phyloP scores from a whole-genome alignment of 768 basidiomycete genomes.

The Trametes cingulata region DNA sequence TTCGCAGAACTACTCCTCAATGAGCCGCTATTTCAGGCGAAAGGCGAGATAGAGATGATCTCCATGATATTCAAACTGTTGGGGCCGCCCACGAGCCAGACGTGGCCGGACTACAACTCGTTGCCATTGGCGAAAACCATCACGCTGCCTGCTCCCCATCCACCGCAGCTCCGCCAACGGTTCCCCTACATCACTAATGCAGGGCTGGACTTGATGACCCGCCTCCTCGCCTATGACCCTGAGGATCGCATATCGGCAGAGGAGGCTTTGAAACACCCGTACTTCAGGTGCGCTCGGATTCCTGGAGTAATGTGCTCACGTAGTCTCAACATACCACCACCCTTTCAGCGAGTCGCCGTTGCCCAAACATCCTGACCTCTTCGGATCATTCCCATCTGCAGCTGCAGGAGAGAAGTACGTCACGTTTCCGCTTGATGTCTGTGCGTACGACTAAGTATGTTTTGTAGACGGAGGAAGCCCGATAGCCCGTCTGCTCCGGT shows the following conservation, averaged over 20 bases:
- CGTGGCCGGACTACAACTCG: slow-evolving; percentile 83
- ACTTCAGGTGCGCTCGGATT: slow-evolving; percentile 70
- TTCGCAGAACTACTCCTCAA: slow-evolving; percentile 95
- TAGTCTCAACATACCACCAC: too few species aligned
- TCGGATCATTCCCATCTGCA: slow-evolving; percentile 92
- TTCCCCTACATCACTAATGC: slow-evolving; percentile 83
- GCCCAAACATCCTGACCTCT: slow-evolving; percentile 95
- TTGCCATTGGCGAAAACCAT: slow-evolving; percentile 84
- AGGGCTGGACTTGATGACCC: slow-evolving; percentile 83
- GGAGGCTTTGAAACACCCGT: slow-evolving; percentile 87
- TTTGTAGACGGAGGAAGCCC: slow-evolving; percentile 67
- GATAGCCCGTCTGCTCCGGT: slow-evolving; percentile 79
- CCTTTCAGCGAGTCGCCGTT: slow-evolving; percentile 79
- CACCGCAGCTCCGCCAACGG: slow-evolving; percentile 76
- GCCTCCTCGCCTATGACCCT: slow-evolving; percentile 88
- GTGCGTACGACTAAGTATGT: not conserved
- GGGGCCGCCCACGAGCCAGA: slow-evolving; percentile 83
- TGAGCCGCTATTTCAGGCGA: slow-evolving; percentile 97
- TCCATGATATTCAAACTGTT: slow-evolving; percentile 94
- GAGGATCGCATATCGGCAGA: slow-evolving; percentile 83
- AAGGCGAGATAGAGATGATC: slow-evolving; percentile 89
- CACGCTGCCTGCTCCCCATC: slow-evolving; percentile 71
- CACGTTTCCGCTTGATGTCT: not conserved
- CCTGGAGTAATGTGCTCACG: too few species aligned
- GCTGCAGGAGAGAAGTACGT: slow-evolving; percentile 94